Base-by-base conservation (phyloP, 2,329 filamentous ascomycete genomes). In the Purpureocillium takamizusanense region DNA sequence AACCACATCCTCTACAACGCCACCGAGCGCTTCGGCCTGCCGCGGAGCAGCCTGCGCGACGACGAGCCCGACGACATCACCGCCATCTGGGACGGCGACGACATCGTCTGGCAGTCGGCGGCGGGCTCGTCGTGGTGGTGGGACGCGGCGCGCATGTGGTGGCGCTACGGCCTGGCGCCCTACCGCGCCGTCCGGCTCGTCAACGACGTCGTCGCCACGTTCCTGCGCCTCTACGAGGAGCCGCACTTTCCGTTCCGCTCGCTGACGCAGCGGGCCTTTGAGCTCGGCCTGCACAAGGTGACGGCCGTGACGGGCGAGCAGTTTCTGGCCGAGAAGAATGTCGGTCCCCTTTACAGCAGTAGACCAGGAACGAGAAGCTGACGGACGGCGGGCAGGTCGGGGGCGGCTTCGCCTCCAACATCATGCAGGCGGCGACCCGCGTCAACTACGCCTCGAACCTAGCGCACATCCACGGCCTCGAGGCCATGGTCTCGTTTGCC, bases 381-480 rank as follows among this genome's bases (percentile, higher is more conserved):
- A 48, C 29, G 11, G 9, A 16, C 11, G 4, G 4, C 6, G 13
- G 31, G 11, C 29, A 78, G 52, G 78, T 95, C 40, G 69, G 74
- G 17, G 64, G 69, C 0, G 56, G 66, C 1, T 97, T 94, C 55
- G 70, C 81, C 0, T 75, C 76, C 12, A 86, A 98, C 36, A 77
- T 98, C 35, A 78, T 97, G 18, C 90, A 97, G 61, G 86, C 90
- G 2, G 84, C 81, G 41, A 95, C 92, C 1, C 75, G 92, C 15
- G 90, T 95, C 46, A 97, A 97, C 60, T 98, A 95, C 61, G 92
- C 85, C 1, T 86, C 89, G 35, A 95, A 97, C 49, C 61, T 97
- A 11, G 75, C 69, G n/a, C 67, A 78, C 28, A 92, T 97, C 35
- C 89, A 97, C 52, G 92, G 87, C 0, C 63, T 98, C 1, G 87